These are phyloP conservation scores for Cordyceps pruinosa DNA, from an alignment of 2,329 filamentous ascomycete genomes.

Conservation along the genomic window DNA sequence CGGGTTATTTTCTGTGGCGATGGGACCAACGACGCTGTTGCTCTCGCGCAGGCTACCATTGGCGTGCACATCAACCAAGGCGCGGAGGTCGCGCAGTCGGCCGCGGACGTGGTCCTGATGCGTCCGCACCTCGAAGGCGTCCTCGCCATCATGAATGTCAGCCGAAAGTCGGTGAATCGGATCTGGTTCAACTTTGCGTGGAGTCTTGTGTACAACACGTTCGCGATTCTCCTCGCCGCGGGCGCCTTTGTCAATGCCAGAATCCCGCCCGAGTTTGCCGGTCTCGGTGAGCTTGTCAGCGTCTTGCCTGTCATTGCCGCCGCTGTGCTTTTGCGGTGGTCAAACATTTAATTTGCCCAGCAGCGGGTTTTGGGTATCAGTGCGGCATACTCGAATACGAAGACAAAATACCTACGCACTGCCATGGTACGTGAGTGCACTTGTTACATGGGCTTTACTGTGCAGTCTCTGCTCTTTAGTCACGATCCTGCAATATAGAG, in stretches of 20 bases:
- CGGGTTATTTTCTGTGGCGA: constrained; percentile 65
- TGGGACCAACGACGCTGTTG: constrained; percentile 72
- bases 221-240: constrained; percentile 59
- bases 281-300: constrained; percentile 66
- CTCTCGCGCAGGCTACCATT: constrained; percentile 62
- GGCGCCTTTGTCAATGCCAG: constrained; percentile 53
- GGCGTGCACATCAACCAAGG: constrained; percentile 60
- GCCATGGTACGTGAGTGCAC: neutral
- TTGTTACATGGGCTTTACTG: neutral
- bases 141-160: constrained; percentile 50
- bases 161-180: constrained; percentile 36
- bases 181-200: constrained; percentile 64
- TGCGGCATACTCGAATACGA: neutral
- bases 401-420: neutral
- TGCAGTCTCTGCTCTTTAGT: neutral
- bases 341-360: constrained; percentile 20
- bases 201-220: constrained; percentile 63
- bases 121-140: constrained; percentile 49
- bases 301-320: constrained; percentile 61
- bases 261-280: constrained; percentile 56
- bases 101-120: constrained; percentile 64
- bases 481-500: no score
- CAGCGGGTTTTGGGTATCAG: neutral
- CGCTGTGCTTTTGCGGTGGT: constrained; percentile 43
- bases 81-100: constrained; percentile 58